A percentile compares a stretch with the other conserved stretches of the same genome.
phyloP scores from a whole-genome alignment of 2,329 filamentous ascomycete genomes.

The Xylaria sp. region DNA sequence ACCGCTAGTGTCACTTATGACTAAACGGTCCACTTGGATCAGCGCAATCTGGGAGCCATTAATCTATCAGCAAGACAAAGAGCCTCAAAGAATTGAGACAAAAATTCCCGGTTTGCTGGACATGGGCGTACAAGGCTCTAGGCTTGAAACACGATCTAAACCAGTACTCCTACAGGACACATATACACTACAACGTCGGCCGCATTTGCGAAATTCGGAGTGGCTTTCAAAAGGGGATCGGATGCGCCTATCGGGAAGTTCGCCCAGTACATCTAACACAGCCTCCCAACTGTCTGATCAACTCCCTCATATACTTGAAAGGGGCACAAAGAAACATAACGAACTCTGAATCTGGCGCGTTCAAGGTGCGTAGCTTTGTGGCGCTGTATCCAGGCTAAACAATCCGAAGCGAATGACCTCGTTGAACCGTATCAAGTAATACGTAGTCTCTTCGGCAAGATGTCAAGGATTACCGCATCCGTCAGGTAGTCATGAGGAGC shows the following conservation, averaged over 20 bases:
- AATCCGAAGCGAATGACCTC: no score
- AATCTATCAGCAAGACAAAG: conserved; percentile 11
- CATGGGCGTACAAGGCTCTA: neutral
- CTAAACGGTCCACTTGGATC: conserved; percentile 19
- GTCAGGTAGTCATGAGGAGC: neutral
- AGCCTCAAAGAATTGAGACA: conserved; percentile 1
- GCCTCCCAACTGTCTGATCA: neutral
- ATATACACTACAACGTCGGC: neutral
- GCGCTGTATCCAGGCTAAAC: neutral
- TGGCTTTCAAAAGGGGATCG: neutral
- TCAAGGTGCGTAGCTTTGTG: neutral
- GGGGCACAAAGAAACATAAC: neutral
- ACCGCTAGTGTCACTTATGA: conserved; percentile 12
- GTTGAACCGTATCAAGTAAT: neutral
- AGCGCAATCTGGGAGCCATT: conserved; percentile 2
- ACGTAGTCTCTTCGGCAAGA: neutral
- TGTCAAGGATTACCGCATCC: neutral
- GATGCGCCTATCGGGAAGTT: neutral
- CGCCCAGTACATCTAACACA: neutral
- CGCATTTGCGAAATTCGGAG: neutral
- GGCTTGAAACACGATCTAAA: neutral
- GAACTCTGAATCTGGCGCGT: neutral
- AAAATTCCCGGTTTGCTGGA: conserved; percentile 3
- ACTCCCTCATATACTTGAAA: neutral
- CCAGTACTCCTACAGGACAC: neutral